These are phyloP conservation scores for Malus domestica DNA, from an alignment of 306 rosid genomes.

Conservation along the genomic window DNA sequence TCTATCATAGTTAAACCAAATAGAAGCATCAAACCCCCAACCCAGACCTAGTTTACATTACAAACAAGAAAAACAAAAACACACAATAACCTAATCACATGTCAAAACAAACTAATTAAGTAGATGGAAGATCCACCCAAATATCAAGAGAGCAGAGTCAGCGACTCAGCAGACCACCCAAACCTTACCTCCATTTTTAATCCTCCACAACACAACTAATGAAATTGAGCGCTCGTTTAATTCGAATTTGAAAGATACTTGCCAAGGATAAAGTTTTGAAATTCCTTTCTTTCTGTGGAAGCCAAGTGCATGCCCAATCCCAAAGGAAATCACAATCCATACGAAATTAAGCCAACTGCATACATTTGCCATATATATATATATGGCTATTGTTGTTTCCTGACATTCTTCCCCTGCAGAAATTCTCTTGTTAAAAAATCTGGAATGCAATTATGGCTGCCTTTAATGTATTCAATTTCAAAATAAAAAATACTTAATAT, in stretches of 20 bases:
- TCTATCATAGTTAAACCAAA: not conserved
- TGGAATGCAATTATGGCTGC: too few relatives aligned
- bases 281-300: slow-evolving; percentile 77
- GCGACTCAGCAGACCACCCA: not conserved
- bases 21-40: not conserved
- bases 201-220: not conserved
- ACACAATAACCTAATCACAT: not conserved
- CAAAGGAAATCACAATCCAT: too few relatives aligned
- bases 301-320: slow-evolving; percentile 36
- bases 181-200: not conserved
- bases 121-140: not conserved
- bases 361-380: too few relatives aligned
- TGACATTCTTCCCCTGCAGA: too few relatives aligned
- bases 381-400: too few relatives aligned
- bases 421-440: too few relatives aligned
- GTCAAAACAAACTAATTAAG: not conserved
- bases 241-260: slow-evolving; percentile 43
- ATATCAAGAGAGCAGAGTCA: not conserved
- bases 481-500: too few relatives aligned
- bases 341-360: too few relatives aligned
- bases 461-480: too few relatives aligned
- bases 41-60: not conserved
- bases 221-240: not conserved
- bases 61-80: not conserved
- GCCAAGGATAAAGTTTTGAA: slow-evolving; percentile 74